These are phyloP conservation scores for Hyphodiscus hymeniophilus DNA, from an alignment of 495 filamentous ascomycete species.

Conservation along the genomic window DNA sequence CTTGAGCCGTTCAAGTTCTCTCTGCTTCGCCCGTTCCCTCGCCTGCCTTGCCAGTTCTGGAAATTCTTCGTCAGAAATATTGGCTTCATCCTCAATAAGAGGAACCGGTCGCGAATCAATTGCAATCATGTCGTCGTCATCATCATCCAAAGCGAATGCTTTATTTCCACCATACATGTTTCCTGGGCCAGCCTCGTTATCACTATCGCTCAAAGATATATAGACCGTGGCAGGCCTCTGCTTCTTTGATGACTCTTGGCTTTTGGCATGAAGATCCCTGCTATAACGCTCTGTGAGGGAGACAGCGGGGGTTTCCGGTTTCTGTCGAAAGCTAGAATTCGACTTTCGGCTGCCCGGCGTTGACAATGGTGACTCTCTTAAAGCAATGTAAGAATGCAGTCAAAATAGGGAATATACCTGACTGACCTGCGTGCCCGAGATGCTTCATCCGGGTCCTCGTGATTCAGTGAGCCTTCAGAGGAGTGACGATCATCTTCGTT, in stretches of 20 bases:
- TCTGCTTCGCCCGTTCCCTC: slow-evolving; percentile 14
- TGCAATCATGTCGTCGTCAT: slow-evolving; percentile 20
- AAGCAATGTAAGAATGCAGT: slow-evolving; percentile 10
- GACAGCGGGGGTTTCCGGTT: slow-evolving; percentile 1
- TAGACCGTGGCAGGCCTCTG: background rate
- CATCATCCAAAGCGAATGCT: slow-evolving; percentile 21
- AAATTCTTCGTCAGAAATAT: slow-evolving; percentile 37
- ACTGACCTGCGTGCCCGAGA: slow-evolving; percentile 16
- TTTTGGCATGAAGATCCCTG: slow-evolving; percentile 3
- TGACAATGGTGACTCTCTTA: slow-evolving; percentile 6
- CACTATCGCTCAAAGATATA: slow-evolving; percentile 14
- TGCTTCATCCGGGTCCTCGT: slow-evolving; percentile 23
- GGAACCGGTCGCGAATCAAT: background rate
- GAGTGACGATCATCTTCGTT: slow-evolving; percentile 17
- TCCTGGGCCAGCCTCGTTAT: slow-evolving; percentile 9
- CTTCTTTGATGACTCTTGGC: background rate
- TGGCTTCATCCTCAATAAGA: slow-evolving; percentile 21
- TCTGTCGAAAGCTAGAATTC: slow-evolving; percentile 7
- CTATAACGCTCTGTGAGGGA: slow-evolving; percentile 9
- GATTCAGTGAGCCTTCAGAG: slow-evolving; percentile 6
- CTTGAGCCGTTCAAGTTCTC: slow-evolving; percentile 4
- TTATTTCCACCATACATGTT: background rate
- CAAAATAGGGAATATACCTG: slow-evolving; percentile 17
- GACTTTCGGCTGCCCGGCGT: slow-evolving; percentile 12
- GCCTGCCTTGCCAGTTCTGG: slow-evolving; percentile 31